Conservation (phyloP, 768 basidiomycete genomes). For the Tulasnella sp. region DNA sequence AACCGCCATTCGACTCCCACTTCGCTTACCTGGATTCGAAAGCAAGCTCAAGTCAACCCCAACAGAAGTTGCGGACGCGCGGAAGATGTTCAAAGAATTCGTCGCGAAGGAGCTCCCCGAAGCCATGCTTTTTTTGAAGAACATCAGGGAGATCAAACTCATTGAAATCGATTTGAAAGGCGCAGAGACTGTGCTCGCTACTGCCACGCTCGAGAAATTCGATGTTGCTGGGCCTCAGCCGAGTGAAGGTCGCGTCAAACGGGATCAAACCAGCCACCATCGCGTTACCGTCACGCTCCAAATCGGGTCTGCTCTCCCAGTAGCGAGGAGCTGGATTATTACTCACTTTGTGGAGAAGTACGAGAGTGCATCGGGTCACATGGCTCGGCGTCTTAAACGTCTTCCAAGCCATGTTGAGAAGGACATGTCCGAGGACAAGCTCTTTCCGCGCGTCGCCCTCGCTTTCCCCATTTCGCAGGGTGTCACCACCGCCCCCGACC, state of each 20-base stretch:
- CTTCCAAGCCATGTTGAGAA: slow-evolving; percentile 19
- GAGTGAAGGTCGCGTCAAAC: not conserved
- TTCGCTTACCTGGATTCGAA: slow-evolving; percentile 34
- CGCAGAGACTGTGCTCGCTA: slow-evolving; percentile 16
- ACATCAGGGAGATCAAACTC: slow-evolving; percentile 32
- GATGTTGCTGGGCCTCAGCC: not conserved
- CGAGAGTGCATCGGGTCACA: slow-evolving; percentile 25
- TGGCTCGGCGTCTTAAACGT: not conserved
- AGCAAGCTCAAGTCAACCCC: slow-evolving; percentile 34
- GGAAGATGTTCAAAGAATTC: slow-evolving; percentile 31
- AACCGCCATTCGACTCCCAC: slow-evolving; percentile 43
- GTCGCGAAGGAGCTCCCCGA: not conserved
- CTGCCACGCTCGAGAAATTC: not conserved
- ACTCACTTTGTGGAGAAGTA: slow-evolving; percentile 27
- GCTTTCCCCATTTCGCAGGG: slow-evolving; percentile 31
- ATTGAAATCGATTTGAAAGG: slow-evolving; percentile 32
- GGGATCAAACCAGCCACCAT: not conserved
- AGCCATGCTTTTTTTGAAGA: slow-evolving; percentile 8
- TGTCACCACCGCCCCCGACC: not conserved
- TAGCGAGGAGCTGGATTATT: slow-evolving; percentile 6
- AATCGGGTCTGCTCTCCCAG: not conserved
- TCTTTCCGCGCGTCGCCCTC: slow-evolving; percentile 32
- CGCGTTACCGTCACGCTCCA: not conserved
- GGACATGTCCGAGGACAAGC: slow-evolving; percentile 36
- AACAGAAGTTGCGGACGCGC: slow-evolving; percentile 40